phyloP scores from a whole-genome alignment of 495 filamentous ascomycete species.

The Pseudotulostoma volvatum region DNA sequence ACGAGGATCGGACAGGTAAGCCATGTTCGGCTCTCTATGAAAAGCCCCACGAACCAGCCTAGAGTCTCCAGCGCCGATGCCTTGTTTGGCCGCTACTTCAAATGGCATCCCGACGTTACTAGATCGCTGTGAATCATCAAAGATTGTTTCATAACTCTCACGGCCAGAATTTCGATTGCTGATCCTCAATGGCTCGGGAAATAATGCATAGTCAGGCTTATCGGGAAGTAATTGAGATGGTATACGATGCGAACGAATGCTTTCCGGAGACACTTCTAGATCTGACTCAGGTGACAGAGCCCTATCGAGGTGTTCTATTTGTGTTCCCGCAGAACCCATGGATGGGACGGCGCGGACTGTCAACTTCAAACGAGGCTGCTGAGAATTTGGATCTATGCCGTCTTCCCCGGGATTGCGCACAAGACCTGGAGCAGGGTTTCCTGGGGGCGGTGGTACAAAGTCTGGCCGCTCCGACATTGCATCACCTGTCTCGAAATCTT shows the following conservation, averaged over 20 bases:
- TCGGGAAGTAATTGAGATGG: conserved; percentile 19
- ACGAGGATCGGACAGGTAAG: conserved; percentile 20
- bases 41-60: conserved; percentile 16
- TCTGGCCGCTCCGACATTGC: conserved; percentile 26
- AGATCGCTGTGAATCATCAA: too few species aligned
- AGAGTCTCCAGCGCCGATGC: conserved; percentile 2
- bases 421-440: too few species aligned
- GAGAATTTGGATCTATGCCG: conserved; percentile 2
- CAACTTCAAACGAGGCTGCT: conserved; percentile 7
- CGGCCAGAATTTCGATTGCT: conserved; percentile 17
- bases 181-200: conserved; percentile 24
- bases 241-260: conserved; percentile 19
- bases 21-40: conserved; percentile 4
- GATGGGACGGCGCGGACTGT: conserved; percentile 1
- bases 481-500: conserved; percentile 30
- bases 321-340: neutral
- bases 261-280: conserved; percentile 13
- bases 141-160: conserved; percentile 19
- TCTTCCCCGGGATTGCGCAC: too few species aligned
- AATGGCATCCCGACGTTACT: conserved; percentile 6
- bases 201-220: conserved; percentile 12
- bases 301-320: conserved; percentile 10
- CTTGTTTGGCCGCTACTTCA: conserved; percentile 1
- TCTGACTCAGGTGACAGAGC: conserved; percentile 18
- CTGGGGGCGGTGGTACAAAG: conserved; percentile 14